phyloP scores from a whole-genome alignment of 2,329 filamentous ascomycete species.

The Fusarium metavorans region DNA sequence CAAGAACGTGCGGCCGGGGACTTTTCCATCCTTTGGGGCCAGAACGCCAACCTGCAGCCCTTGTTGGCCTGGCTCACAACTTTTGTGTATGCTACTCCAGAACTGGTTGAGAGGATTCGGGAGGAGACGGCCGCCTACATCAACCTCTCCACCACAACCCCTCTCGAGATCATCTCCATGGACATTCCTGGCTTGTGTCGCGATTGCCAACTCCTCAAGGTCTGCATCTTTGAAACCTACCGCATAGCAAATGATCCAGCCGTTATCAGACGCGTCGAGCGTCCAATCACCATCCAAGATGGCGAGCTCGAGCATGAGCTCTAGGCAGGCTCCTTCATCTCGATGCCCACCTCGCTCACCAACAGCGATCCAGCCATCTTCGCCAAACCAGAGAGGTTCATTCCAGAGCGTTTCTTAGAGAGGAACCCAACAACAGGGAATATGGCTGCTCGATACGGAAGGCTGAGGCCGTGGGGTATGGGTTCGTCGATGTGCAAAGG shows the following conservation, averaged over 20 bases:
- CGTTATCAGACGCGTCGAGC: slow-evolving; percentile 32
- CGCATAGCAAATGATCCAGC: slow-evolving; percentile 34
- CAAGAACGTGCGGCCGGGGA: slow-evolving; percentile 18
- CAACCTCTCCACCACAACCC: background rate
- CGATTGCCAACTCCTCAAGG: slow-evolving; percentile 37
- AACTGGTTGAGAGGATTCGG: slow-evolving; percentile 14
- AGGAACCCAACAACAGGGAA: slow-evolving; percentile 20
- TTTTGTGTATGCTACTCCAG: slow-evolving; percentile 33
- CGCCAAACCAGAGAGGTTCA: slow-evolving; percentile 27
- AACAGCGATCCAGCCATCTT: slow-evolving; percentile 34
- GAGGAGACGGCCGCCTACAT: slow-evolving; percentile 28
- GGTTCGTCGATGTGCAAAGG: slow-evolving; percentile 42
- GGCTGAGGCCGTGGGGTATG: slow-evolving; percentile 38
- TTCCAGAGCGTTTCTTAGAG: slow-evolving; percentile 38
- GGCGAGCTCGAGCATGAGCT: slow-evolving; percentile 26
- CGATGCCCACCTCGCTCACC: slow-evolving; percentile 24
- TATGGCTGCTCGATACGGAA: slow-evolving; percentile 30
- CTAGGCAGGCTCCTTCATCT: slow-evolving; percentile 34
- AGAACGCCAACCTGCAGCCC: slow-evolving; percentile 38
- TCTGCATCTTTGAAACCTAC: slow-evolving; percentile 39
- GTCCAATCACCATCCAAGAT: slow-evolving; percentile 23
- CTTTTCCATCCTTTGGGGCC: slow-evolving; percentile 31
- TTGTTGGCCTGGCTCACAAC: slow-evolving; percentile 38
- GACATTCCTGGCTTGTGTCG: slow-evolving; percentile 19
- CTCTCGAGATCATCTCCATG: slow-evolving; percentile 23